Evolutionary conservation across 2,329 filamentous ascomycete genomes (phyloP).

Genomic region (Beauveria australis): DNA sequence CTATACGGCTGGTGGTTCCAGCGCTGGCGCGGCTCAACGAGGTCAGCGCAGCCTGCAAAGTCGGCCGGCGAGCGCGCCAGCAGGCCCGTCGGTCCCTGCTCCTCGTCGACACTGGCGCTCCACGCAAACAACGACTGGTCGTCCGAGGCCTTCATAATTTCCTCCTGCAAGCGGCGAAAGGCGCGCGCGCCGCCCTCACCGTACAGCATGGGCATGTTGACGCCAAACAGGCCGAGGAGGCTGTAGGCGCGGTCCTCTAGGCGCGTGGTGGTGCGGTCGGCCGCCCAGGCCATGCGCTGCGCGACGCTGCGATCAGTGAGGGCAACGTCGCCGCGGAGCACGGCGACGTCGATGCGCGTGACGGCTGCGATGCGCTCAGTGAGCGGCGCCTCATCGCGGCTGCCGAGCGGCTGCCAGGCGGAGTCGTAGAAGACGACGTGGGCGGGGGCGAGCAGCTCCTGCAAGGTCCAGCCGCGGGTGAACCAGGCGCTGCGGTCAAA

Average conservation of each 20-base stretch:
- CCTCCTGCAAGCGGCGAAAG: constrained; percentile 17
- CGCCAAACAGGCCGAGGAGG: constrained; percentile 18
- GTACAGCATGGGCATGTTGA: constrained; percentile 21
- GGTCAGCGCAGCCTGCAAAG: not conserved
- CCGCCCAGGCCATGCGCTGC: constrained; percentile 19
- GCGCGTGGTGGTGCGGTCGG: constrained; percentile 16
- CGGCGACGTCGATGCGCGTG: not conserved
- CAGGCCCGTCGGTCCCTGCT: not conserved
- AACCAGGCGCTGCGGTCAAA: constrained; percentile 23
- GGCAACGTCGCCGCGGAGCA: constrained; percentile 10
- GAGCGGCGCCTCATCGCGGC: constrained; percentile 14
- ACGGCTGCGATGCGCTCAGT: constrained; percentile 6
- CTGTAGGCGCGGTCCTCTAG: constrained; percentile 20
- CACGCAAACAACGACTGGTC: constrained; percentile 19
- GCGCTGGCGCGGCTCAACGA: not conserved
- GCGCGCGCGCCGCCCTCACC: constrained; percentile 14
- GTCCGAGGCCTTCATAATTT: constrained; percentile 15
- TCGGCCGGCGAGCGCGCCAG: not conserved
- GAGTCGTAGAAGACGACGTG: constrained; percentile 22
- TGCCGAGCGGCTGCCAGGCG: constrained; percentile 21
- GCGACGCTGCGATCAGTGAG: constrained; percentile 11
- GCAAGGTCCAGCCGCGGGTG: constrained; percentile 49
- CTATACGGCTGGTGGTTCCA: constrained; percentile 5
- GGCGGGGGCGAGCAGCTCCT: constrained; percentile 51
- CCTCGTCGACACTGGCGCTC: not conserved